These are phyloP conservation scores for Coemansia nantahalensis DNA, from an alignment of 192 early-diverging fungal genomes.

Conservation along the genomic window DNA sequence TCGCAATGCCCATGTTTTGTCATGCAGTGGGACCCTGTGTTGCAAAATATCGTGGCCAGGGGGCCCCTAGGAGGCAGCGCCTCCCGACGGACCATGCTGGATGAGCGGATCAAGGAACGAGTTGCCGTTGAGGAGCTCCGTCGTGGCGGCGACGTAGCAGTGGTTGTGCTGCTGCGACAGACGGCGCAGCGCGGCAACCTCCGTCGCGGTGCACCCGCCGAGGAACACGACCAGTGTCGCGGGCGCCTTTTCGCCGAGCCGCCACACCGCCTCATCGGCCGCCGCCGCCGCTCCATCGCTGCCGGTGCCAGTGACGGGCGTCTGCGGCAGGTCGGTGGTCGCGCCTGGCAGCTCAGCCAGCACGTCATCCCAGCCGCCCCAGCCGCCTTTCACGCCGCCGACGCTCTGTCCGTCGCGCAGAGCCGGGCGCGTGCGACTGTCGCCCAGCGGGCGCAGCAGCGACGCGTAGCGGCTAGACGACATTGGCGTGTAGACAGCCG, in stretches of 20 bases:
- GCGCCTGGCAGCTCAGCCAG: slow-evolving; percentile 75
- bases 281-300: slow-evolving; percentile 13
- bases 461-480: slow-evolving; percentile 38
- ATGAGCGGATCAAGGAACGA: slow-evolving; percentile 63
- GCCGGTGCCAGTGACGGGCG: slow-evolving; percentile 9
- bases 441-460: slow-evolving; percentile 46
- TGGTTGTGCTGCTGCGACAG: slow-evolving; percentile 77
- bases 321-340: slow-evolving; percentile 75
- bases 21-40: no score
- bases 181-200: slow-evolving; percentile 89
- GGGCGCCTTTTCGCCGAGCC: slow-evolving; percentile 56
- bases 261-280: slow-evolving; percentile 38
- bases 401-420: slow-evolving; percentile 16
- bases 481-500: slow-evolving; percentile 25
- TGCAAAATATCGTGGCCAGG: not conserved
- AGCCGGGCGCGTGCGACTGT: slow-evolving; percentile 17
- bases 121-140: slow-evolving; percentile 86
- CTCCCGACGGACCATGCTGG: slow-evolving; percentile 5
- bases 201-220: slow-evolving; percentile 93
- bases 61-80: not conserved
- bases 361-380: slow-evolving; percentile 89
- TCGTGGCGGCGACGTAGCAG: slow-evolving; percentile 85
- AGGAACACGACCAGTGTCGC: slow-evolving; percentile 90
- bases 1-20: no score
- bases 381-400: slow-evolving; percentile 59